Base-by-base conservation (phyloP, 106 monocot species). In the Ottelia alismoides region DNA sequence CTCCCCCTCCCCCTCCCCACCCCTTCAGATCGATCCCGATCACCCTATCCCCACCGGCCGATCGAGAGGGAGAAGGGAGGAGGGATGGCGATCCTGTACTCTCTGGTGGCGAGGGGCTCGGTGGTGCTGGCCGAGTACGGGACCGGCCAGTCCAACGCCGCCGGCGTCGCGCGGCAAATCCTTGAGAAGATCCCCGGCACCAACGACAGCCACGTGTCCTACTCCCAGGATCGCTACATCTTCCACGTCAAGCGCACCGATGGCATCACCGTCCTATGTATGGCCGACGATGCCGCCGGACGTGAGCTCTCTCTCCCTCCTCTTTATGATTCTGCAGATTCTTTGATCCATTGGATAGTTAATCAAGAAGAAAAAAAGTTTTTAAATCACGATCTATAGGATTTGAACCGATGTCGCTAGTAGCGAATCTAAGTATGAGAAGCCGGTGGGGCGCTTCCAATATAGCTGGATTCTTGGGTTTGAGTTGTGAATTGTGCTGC, bases 201-300 rank as follows among this genome's bases (percentile, higher is more conserved):
- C 46, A 52, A 84, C 19, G 96, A 98, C 57, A 77, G 85, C 78
- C 85, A 98, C 63, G 70, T 98, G n/a, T 98, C 89, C 30, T 98
- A 98, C 63, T 85, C 96, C n/a, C 96, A 98, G 64, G 89, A 98
- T 20, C 85, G 85, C 20, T 81, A 73, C 63, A 72, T 89, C 59
- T 98, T 98, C 76, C 96, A 98, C 60, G 96, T 82, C 60, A 98
- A 89, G 74, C 72, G 96, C 60, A 98, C 96, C 53, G 96, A 98
- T 32, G 96, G 96, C 50, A 76, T 98, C 85, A 89, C 96, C 67
- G 89, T 78, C 28, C 85, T 98, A 55, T 98, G 96, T 68, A 77
- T 98, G 76, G 96, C 96, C 55, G 88, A 89, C 45, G 96, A 98
- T 55, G 51, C 78, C 27, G 81, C 89, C 55, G 96, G 89, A 59